Base-by-base conservation (phyloP, 2,329 filamentous ascomycete species). In the Cercospora janseana region DNA sequence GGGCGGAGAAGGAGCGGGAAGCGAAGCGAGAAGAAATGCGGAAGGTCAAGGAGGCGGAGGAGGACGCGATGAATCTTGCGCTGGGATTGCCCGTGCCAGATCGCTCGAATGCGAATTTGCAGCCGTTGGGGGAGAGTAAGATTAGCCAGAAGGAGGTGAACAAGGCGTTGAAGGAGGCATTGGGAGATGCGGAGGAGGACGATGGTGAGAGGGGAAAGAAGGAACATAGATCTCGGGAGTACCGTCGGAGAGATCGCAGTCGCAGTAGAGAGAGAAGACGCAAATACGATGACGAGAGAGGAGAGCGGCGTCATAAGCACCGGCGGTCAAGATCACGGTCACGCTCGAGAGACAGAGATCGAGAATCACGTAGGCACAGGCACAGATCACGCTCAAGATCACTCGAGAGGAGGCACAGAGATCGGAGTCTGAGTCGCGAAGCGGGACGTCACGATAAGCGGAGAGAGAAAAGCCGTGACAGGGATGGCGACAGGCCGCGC, bases 41-140 rank as follows among this genome's bases (percentile, higher is more conserved):
- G 60, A 83, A 79, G 60, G 79, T 96, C 66, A 96, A 95, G 65
- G 87, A 95, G 68, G 88, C 87, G 0, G 93, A 98, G 64, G 88
- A 95, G 66, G 92, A 96, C 68, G 93, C 91, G 1, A 85, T 97
- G 66, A 84, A 89, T 3, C 79, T 76, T 35, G 91, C 91, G 0
- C 73, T 98, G 46, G 93, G 93, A 0, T 72, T 96, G 23, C 89
- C 88, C 0, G 77, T 86, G 1, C 80, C 85, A 1, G 79, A 81
- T 41, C 73, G 75, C 0, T 79, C 79, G 2, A 94, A 93, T 66
- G 80, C 79, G 40, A 82, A 83, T 54, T 54, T 77, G 61, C 73
- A 72, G 15, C 78, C 87, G 0, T 69, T 95, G 8, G 85, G 82
- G 31, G 68, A 70, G 55, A 55, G 58, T 7, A 70, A 68, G 38